Base-by-base conservation (phyloP, 2,329 filamentous ascomycete genomes). In the Chaetomium sp. region DNA sequence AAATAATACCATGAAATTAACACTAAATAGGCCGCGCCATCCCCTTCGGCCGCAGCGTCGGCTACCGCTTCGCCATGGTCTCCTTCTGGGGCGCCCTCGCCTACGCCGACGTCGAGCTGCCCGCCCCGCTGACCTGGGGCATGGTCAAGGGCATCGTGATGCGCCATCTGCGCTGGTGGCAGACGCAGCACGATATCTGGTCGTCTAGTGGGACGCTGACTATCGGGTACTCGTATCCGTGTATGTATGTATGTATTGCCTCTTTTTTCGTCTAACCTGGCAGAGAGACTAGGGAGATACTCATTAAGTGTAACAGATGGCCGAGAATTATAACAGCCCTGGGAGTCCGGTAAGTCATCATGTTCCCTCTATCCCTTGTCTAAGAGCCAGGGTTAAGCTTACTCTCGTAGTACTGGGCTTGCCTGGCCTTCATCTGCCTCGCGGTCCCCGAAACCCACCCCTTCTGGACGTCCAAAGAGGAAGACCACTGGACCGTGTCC, bases 41-140 rank as follows among this genome's bases (percentile, higher is more conserved):
- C 51, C 88, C 88, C 0, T 92, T 90, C 62, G 88, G 88, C 3
- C 80, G 88, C 48, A 89, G 85, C 52, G 79, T 91, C 49, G 88
- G 86, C 6, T 92, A 92, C 68, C 81, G 88, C n/a, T 91, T 90
- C 68, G 88, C 87, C 49, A 91, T 91, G 84, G 84, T 86, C n/a
- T 87, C 84, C 0, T 91, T 91, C 72, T 91, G 88, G 88, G 85
- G 86, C 10, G 85, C 87, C 0, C 71, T 91, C 34, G 88, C 86
- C 1, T 90, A 89, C 64, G 87, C 87, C 4, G 84, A 84, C 61
- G 84, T 90, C 50, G 85, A 89, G 52, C 76, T 90, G 5, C 87
- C 87, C 0, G 76, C 76, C 6, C 87, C 88, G 0, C 72, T 91
- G 52, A 87, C 84, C 2, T 91, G 87, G 87, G 88, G 88, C 2